Percentiles rank a stretch among this genome's conserved stretches.
Evolutionary conservation across 768 basidiomycete species (phyloP).

Genomic region (Xerocomellus amylosporus): DNA sequence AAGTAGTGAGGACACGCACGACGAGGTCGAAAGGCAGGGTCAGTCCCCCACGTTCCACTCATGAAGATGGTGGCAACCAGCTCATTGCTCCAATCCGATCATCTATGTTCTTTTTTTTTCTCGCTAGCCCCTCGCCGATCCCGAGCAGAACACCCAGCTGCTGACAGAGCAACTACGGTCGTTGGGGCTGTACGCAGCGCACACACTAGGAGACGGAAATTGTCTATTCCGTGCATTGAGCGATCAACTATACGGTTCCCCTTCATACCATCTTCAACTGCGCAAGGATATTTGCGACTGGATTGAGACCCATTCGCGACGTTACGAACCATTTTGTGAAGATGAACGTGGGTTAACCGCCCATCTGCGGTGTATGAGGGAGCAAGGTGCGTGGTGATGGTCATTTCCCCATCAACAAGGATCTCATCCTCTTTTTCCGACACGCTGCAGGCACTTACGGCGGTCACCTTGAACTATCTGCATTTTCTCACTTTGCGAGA

Average conservation of each 20-base stretch:
- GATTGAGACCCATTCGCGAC: conserved; percentile 63
- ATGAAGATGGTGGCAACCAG: conserved; percentile 13
- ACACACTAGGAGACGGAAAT: conserved; percentile 87
- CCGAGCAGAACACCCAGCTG: conserved; percentile 59
- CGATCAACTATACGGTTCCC: conserved; percentile 82
- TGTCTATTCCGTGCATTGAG: conserved; percentile 90
- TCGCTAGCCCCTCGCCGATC: conserved; percentile 49
- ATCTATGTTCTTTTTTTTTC: not conserved
- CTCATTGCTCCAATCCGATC: conserved; percentile 19
- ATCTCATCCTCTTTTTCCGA: conserved; percentile 8
- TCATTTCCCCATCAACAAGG: not conserved
- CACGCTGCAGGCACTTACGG: conserved; percentile 74
- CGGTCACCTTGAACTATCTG: conserved; percentile 90
- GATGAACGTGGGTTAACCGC: conserved; percentile 72
- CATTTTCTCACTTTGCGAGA: conserved; percentile 77
- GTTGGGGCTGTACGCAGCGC: conserved; percentile 82
- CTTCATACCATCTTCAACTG: conserved; percentile 63
- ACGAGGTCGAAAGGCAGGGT: conserved; percentile 61
- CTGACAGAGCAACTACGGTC: conserved; percentile 72
- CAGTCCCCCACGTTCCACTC: conserved; percentile 33
- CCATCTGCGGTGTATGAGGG: conserved; percentile 75
- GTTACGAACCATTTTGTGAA: conserved; percentile 87
- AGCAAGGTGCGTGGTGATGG: conserved; percentile 52
- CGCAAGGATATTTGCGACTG: conserved; percentile 80
- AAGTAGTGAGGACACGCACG: conserved; percentile 52